phyloP scores from a whole-genome alignment of 345 rosid genomes.

The Sonneratia alba region DNA sequence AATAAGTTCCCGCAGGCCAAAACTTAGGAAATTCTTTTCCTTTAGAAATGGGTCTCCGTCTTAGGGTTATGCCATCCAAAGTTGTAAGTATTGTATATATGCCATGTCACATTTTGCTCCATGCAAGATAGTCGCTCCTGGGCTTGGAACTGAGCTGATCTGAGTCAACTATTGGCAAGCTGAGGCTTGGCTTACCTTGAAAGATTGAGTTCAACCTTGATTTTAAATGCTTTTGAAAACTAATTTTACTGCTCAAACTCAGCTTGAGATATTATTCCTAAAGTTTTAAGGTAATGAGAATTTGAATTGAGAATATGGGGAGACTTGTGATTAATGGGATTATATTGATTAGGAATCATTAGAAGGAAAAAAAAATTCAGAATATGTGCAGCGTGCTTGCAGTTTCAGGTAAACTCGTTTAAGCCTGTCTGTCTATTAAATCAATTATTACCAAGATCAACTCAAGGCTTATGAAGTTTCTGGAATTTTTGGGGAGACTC shows the following conservation, averaged over 20 bases:
- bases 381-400: neutral
- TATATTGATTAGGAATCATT: neutral
- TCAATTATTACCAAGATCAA: too few relatives aligned
- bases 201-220: neutral
- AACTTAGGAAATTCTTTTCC: neutral
- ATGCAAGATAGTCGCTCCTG: neutral
- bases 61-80: neutral
- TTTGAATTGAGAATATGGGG: neutral
- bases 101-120: neutral
- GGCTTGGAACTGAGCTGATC: neutral
- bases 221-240: neutral
- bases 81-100: neutral
- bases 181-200: neutral
- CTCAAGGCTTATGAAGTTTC: neutral
- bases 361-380: neutral
- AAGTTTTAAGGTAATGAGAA: neutral
- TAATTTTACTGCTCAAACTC: neutral
- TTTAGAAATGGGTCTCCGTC: neutral
- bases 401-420: neutral
- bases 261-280: neutral
- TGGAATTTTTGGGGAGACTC: neutral
- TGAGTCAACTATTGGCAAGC: neutral
- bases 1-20: neutral
- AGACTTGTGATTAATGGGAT: neutral
- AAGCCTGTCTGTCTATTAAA: too few relatives aligned